Evolutionary conservation across 2,329 filamentous ascomycete genomes (phyloP).

Genomic region (Phialocephala subalpina): DNA sequence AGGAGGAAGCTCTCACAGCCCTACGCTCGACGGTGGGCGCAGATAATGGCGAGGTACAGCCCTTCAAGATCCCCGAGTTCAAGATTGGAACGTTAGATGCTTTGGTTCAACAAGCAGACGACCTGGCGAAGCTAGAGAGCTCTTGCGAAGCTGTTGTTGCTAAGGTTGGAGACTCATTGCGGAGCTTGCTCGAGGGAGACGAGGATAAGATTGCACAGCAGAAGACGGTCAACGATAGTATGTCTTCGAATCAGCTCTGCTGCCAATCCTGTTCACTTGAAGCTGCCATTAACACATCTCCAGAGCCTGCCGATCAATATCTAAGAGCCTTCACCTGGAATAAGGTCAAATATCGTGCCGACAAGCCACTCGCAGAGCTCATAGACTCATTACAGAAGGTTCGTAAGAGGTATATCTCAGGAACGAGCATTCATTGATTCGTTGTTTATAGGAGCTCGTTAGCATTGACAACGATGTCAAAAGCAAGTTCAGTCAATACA

Average conservation of each 20-base stretch:
- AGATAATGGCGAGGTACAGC: constrained; percentile 78
- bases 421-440: constrained; percentile 10
- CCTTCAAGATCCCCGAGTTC: constrained; percentile 89
- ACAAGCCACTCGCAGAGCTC: constrained; percentile 87
- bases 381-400: constrained; percentile 91
- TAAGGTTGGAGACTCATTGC: constrained; percentile 67
- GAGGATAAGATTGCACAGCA: constrained; percentile 73
- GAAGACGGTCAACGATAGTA: constrained; percentile 81
- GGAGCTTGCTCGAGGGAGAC: constrained; percentile 44
- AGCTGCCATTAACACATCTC: constrained; percentile 27
- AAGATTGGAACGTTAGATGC: constrained; percentile 98
- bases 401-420: constrained; percentile 16
- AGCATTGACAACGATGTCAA: constrained; percentile 97
- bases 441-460: constrained; percentile 72
- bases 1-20: constrained; percentile 81
- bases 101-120: constrained; percentile 94
- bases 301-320: constrained; percentile 96
- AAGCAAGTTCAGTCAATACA: constrained; percentile 93
- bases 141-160: constrained; percentile 82
- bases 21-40: constrained; percentile 75
- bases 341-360: constrained; percentile 94
- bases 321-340: constrained; percentile 93
- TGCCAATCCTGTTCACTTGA: background rate
- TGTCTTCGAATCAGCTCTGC: constrained; percentile 50
- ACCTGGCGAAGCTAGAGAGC: constrained; percentile 85